phyloP scores from a whole-genome alignment of 2,329 filamentous ascomycete species.

The Botryotinia convoluta region DNA sequence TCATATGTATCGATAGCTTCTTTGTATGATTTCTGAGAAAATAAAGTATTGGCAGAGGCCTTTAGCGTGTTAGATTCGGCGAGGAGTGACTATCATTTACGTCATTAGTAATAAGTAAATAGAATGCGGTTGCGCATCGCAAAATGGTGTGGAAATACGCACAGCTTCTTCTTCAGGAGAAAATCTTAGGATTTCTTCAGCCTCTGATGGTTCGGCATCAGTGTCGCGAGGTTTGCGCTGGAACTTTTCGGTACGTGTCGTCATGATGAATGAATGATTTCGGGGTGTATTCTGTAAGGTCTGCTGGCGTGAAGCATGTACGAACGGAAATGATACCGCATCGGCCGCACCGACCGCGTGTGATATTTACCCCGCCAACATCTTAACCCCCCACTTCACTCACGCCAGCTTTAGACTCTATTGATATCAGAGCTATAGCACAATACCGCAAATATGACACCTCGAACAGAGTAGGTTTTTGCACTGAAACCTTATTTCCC shows the following conservation, averaged over 20 bases:
- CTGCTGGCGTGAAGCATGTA: conserved; percentile 17
- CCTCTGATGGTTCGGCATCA: conserved; percentile 23
- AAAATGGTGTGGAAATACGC: conserved; percentile 19
- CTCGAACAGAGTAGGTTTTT: conserved; percentile 28
- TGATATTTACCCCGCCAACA: conserved; percentile 12
- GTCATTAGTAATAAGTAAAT: background rate
- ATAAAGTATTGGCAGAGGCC: conserved; percentile 74
- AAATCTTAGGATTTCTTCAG: conserved; percentile 39
- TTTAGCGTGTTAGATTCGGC: conserved; percentile 72
- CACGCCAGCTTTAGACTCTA: background rate
- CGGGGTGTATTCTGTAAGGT: conserved; percentile 8
- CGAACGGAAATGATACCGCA: conserved; percentile 10
- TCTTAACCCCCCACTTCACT: conserved; percentile 16
- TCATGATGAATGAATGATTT: conserved; percentile 29
- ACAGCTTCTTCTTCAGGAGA: conserved; percentile 46
- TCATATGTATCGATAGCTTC: conserved; percentile 82
- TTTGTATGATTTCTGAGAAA: conserved; percentile 67
- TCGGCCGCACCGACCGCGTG: conserved; percentile 1
- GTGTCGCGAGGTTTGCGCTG: conserved; percentile 35
- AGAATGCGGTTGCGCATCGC: background rate
- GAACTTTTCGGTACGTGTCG: conserved; percentile 37
- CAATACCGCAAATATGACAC: conserved; percentile 22
- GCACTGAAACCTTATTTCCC: background rate
- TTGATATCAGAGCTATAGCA: background rate
- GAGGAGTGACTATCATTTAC: conserved; percentile 57